These are phyloP conservation scores for Colletotrichum orbiculare DNA, from an alignment of 2,329 filamentous ascomycete species.

Conservation along the genomic window DNA sequence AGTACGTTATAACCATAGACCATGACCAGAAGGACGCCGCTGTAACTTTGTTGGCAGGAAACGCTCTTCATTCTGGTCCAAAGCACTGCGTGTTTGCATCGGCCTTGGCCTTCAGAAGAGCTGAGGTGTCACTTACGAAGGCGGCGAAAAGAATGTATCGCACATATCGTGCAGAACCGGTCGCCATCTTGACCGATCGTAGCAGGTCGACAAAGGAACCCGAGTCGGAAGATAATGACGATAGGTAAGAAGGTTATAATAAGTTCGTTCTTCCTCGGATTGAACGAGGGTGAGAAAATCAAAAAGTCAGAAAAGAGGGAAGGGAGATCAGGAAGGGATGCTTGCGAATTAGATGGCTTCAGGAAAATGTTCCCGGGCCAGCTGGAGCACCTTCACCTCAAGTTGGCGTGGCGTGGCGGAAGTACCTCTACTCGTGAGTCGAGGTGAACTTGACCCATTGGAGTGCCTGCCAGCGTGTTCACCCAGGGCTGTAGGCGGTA, in stretches of 20 bases:
- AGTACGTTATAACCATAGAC: constrained; percentile 20
- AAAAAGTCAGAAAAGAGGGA: constrained; percentile 22
- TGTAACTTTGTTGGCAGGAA: no score
- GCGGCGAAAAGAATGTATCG: constrained; percentile 84
- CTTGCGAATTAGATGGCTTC: constrained; percentile 19
- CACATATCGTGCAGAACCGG: constrained; percentile 78
- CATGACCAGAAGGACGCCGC: no score
- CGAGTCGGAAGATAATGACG: constrained; percentile 5
- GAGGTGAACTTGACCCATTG: no score
- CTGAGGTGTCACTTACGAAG: constrained; percentile 70
- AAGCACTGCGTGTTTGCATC: background rate
- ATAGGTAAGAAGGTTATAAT: constrained; percentile 26
- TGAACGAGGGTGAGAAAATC: constrained; percentile 33
- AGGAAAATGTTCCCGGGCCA: constrained; percentile 27
- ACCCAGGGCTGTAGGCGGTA: background rate
- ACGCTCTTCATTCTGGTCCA: no score
- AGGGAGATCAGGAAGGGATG: constrained; percentile 21
- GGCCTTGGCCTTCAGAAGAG: background rate
- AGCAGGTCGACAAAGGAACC: constrained; percentile 21
- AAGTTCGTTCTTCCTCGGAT: constrained; percentile 18
- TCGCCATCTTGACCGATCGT: constrained; percentile 62
- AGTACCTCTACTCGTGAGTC: no score
- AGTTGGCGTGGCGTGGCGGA: background rate
- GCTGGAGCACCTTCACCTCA: constrained; percentile 7
- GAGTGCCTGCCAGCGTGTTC: background rate